Evolutionary conservation across 306 rosid species (phyloP).

Genomic region (Myrica gale): DNA sequence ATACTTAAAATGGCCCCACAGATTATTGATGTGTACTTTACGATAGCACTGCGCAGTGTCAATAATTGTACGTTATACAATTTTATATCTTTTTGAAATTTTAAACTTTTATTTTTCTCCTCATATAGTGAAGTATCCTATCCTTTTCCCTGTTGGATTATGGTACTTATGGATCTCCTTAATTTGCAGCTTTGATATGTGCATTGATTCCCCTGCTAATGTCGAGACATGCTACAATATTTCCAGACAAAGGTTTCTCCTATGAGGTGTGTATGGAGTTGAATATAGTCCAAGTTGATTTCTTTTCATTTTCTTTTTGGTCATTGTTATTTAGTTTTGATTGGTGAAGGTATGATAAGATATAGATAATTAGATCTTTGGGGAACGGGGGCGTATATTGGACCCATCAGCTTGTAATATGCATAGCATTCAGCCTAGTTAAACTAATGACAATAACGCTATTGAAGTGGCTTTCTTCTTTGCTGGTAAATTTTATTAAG

Average conservation of each 20-base stretch:
- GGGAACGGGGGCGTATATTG: background rate
- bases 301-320: conserved; percentile 7
- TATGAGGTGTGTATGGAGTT: conserved; percentile 54
- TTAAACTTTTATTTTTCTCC: conserved; percentile 19
- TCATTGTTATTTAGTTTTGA: conserved; percentile 18
- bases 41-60: conserved; percentile 63
- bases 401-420: background rate
- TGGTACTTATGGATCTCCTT: conserved; percentile 17
- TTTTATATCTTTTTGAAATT: conserved; percentile 8
- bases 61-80: conserved; percentile 66
- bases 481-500: background rate
- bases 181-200: conserved; percentile 84
- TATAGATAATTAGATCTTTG: background rate
- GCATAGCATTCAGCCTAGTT: background rate
- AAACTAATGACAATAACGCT: background rate
- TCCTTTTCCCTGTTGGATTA: conserved; percentile 26
- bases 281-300: conserved; percentile 17
- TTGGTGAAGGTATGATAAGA: background rate
- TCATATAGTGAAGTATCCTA: background rate
- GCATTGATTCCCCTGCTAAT: conserved; percentile 86
- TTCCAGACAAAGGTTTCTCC: conserved; percentile 77
- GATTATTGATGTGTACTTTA: conserved; percentile 76
- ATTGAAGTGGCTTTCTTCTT: background rate
- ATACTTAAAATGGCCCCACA: conserved; percentile 61
- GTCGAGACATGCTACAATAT: conserved; percentile 80